Evolutionary conservation across 208 protist genomes (phyloP), one percentile per base, ranked within the genome.

Genomic region (Trypanosoma scelopori): DNA sequence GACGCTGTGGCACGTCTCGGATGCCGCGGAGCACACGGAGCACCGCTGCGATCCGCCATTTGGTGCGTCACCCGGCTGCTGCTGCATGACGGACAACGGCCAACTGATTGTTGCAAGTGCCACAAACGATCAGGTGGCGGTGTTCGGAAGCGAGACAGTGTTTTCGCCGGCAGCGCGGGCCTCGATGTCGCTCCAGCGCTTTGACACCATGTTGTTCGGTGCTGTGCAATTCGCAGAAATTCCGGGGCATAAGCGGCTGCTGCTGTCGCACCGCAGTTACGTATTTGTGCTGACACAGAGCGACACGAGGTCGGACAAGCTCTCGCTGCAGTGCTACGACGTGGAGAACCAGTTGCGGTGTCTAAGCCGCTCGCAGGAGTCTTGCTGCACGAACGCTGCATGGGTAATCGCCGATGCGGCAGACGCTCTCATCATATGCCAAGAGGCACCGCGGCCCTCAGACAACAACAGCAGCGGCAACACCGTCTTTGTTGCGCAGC

Each of bases 261-360:
- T 98, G 5, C 23, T 84, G 3, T 89, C 85, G 60, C 93, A 97
- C 62, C 76, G 86, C 16, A 61, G 82, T 6, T 97, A 98, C 75
- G 67, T 98, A 11, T 74, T 96, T 0, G 65, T 98, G 2, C 67
- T 98, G 15, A 83, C 83, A n/a, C 76, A 86, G 20, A 77, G 77
- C 59, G 75, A 71, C 6, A 66, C 60, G 20, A 55, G 64, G 22
- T 55, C 70, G 23, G 78, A 80, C 30, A 85, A 85, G 18, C 78
- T 90, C 35, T 65, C 78, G 59, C 61, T 94, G 51, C 83, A 87
- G 46, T 74, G 92, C 48, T 98, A 97, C 71, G 95, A 98, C 67
- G 30, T 95, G 5, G 55, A 74, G 22, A 97, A 98, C 78, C 87
- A 87, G 28, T 86, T 98, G 53, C 85, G 95, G 42, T 96, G 90